A percentile compares a stretch with the other conserved stretches of the same genome.
phyloP scores from a whole-genome alignment of 495 filamentous ascomycete genomes.

The Daldinia decipiens region DNA sequence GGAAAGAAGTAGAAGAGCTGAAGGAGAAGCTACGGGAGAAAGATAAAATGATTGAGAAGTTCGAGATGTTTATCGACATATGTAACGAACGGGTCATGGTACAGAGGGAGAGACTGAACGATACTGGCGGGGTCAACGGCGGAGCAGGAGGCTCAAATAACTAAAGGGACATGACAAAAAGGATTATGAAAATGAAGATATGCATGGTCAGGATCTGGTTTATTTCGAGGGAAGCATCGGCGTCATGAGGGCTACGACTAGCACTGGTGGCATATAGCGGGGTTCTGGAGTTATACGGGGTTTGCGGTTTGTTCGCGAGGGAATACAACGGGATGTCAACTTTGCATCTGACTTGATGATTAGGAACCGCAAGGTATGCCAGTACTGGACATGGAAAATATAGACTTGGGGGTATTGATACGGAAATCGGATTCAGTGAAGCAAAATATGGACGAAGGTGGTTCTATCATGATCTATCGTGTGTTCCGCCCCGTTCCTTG shows the following conservation, averaged over 20 bases:
- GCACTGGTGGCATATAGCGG: constrained; percentile 39
- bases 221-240: constrained; percentile 39
- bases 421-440: constrained; percentile 19
- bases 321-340: constrained; percentile 23
- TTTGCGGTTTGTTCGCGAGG: constrained; percentile 27
- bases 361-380: constrained; percentile 26
- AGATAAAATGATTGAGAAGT: constrained; percentile 64
- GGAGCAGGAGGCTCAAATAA: constrained; percentile 40
- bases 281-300: constrained; percentile 37
- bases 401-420: constrained; percentile 28
- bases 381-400: constrained; percentile 34
- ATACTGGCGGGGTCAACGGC: constrained; percentile 38
- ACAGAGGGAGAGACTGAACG: constrained; percentile 55
- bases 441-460: neutral
- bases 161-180: constrained; percentile 37
- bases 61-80: constrained; percentile 70
- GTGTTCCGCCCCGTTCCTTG: neutral
- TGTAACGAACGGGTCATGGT: constrained; percentile 68
- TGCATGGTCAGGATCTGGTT: constrained; percentile 32
- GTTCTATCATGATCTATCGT: neutral
- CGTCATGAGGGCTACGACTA: constrained; percentile 41
- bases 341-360: constrained; percentile 34
- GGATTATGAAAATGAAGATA: constrained; percentile 32
- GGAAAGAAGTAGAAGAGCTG: constrained; percentile 61
- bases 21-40: constrained; percentile 60